A percentile compares a stretch with the other conserved stretches of the same genome.
These are phyloP conservation scores for Podila clonocystis DNA, from an alignment of 192 early-diverging fungal species.

Conservation along the genomic window DNA sequence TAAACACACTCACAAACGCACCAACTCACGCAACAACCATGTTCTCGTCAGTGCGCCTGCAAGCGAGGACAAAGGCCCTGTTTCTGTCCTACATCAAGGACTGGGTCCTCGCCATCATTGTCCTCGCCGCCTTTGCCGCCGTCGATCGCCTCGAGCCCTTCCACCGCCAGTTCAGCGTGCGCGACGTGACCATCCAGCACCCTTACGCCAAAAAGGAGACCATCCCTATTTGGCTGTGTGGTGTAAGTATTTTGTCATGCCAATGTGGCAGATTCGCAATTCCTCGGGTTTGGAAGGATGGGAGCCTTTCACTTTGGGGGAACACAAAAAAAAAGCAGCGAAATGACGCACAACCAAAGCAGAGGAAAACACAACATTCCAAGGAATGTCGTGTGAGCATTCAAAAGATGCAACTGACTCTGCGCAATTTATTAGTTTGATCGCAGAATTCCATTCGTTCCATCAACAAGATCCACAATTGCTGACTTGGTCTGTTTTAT, in stretches of 20 bases:
- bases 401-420: background rate
- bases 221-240: slow-evolving; percentile 59
- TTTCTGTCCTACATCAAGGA: slow-evolving; percentile 31
- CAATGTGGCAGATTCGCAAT: too few species aligned
- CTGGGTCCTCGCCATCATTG: slow-evolving; percentile 65
- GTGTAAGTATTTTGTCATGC: slow-evolving; percentile 11
- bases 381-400: background rate
- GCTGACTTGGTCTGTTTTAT: background rate
- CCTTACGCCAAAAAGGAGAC: slow-evolving; percentile 61
- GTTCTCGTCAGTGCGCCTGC: slow-evolving; percentile 4
- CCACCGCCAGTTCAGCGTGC: slow-evolving; percentile 80
- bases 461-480: too few species aligned
- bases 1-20: background rate
- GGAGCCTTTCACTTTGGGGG: too few species aligned
- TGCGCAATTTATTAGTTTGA: background rate
- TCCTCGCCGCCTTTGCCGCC: slow-evolving; percentile 66
- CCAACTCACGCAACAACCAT: background rate
- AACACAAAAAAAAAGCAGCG: too few species aligned
- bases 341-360: too few species aligned
- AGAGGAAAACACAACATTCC: too few species aligned
- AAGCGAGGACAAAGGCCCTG: slow-evolving; percentile 27
- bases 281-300: background rate
- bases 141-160: slow-evolving; percentile 72
- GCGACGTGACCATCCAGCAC: slow-evolving; percentile 75
- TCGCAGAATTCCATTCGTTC: background rate